Evolutionary conservation across 2,329 filamentous ascomycete species (phyloP), one percentile per base, ranked within the genome.

Genomic region (Scedosporium aurantiacum): DNA sequence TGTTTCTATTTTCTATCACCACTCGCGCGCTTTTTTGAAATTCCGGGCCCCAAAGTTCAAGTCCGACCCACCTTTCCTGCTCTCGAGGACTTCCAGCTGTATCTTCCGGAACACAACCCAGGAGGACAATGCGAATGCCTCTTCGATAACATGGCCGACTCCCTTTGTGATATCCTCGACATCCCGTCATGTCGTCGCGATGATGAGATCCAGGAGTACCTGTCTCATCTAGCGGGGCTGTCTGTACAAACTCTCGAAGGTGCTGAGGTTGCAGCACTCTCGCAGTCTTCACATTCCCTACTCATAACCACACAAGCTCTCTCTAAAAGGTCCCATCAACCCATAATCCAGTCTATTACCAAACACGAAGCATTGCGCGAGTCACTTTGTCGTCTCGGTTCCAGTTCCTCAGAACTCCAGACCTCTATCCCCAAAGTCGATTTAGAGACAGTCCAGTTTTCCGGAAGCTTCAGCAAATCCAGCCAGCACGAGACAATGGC

Each of bases 281-380:
- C 88, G 0, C 90, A 97, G 68, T 82, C 86, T 61, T 87, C 89
- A 3, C 91, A 97, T 64, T 89, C 90, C 0, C 82, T 89, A 47
- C 82, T 93, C 14, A 83, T 96, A 47, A 90, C 91, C 0, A 81
- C 97, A 1, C 94, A 99, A 71, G 83, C 85, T 0, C 84, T 97
- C 58, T 93, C 92, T 6, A 96, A 96, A 68, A 89, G 90, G 66
- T 96, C 92, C 0, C 88, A 97, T 73, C 90, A 88, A 70, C 81
- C 87, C 18, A 86, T 97, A 65, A 91, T 97, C 67, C 80, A 86
- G 60, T 94, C 93, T 3, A 86, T 90, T 23, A 82, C 85, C 66
- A 87, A 89, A 67, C 86, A 97, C 68, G 82, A 84, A n/a, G 85
- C 85, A 8, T 80, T 97, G 6, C 79, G 80, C 58, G 78, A 80